Percentiles rank a stretch among this genome's conserved stretches.
Conservation (phyloP, 2,329 filamentous ascomycete species). For the Xylaria sp. region DNA sequence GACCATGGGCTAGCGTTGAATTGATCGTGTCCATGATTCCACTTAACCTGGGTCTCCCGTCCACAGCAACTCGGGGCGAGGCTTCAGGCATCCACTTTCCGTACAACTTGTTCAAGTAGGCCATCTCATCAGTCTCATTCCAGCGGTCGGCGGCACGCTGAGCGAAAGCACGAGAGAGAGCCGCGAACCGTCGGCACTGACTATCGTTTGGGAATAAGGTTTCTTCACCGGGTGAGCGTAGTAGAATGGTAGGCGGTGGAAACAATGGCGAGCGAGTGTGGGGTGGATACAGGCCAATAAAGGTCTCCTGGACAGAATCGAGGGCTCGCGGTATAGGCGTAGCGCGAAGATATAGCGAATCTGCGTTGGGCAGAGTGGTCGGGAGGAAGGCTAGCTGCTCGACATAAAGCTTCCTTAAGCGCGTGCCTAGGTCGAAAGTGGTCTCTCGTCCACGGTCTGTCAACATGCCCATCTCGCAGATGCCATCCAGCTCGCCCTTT, state of each 20-base stretch:
- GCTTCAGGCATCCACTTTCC: slow-evolving; percentile 87
- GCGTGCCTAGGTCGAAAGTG: slow-evolving; percentile 74
- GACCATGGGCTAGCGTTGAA: slow-evolving; percentile 84
- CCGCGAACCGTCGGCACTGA: slow-evolving; percentile 77
- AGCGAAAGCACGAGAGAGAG: slow-evolving; percentile 76
- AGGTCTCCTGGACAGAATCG: slow-evolving; percentile 80
- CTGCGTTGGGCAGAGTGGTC: slow-evolving; percentile 59
- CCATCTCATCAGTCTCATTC: slow-evolving; percentile 84
- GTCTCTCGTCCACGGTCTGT: slow-evolving; percentile 80
- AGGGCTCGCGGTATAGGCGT: slow-evolving; percentile 81
- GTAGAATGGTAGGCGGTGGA: slow-evolving; percentile 72
- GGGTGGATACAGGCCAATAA: slow-evolving; percentile 78
- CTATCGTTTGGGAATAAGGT: slow-evolving; percentile 83
- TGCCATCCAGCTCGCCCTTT: slow-evolving; percentile 75
- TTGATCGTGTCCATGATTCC: slow-evolving; percentile 97
- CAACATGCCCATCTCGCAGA: slow-evolving; percentile 83
- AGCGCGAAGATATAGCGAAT: slow-evolving; percentile 77
- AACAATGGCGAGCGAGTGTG: slow-evolving; percentile 59
- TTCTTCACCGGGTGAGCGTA: slow-evolving; percentile 74
- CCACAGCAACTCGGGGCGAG: slow-evolving; percentile 77
- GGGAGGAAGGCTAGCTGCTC: slow-evolving; percentile 80
- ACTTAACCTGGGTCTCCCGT: slow-evolving; percentile 83
- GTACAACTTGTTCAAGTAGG: slow-evolving; percentile 80
- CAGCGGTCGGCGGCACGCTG: slow-evolving; percentile 76
- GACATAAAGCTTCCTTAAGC: slow-evolving; percentile 78